A percentile compares a stretch with the other conserved stretches of the same genome.
Conservation (phyloP, 306 rosid genomes). For the Vigna reflexopilosa region DNA sequence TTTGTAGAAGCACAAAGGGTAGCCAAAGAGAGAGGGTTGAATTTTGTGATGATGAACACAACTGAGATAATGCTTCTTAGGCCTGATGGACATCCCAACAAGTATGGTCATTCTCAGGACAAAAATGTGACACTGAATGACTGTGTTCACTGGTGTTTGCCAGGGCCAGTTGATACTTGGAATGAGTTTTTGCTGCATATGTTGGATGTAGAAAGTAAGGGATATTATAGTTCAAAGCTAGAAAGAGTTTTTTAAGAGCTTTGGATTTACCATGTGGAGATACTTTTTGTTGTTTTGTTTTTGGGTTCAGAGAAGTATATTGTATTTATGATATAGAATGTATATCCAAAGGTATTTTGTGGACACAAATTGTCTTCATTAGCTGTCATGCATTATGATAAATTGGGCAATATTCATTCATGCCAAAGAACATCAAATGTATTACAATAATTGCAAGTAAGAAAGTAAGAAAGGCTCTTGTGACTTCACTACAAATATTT, state of each 20-base stretch:
- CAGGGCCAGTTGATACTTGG: slow-evolving; percentile 97
- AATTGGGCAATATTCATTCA: neutral
- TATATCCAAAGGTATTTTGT: slow-evolving; percentile 20
- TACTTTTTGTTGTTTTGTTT: neutral
- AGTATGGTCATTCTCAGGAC: slow-evolving; percentile 55
- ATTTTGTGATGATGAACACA: slow-evolving; percentile 63
- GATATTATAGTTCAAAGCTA: slow-evolving; percentile 28
- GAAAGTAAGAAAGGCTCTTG: neutral
- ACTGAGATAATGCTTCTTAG: slow-evolving; percentile 80
- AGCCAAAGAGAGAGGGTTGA: slow-evolving; percentile 56
- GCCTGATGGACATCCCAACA: slow-evolving; percentile 95
- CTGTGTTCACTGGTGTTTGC: slow-evolving; percentile 98
- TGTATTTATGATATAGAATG: slow-evolving; percentile 28
- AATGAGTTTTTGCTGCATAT: slow-evolving; percentile 75
- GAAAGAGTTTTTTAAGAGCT: slow-evolving; percentile 35
- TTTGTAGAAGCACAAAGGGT: slow-evolving; percentile 57
- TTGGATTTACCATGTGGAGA: slow-evolving; percentile 13
- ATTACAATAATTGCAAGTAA: neutral
- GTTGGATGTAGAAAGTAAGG: slow-evolving; percentile 51
- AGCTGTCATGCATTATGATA: slow-evolving; percentile 7
- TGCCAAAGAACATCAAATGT: neutral
- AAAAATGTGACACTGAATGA: slow-evolving; percentile 64
- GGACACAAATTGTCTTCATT: neutral
- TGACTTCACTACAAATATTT: neutral
- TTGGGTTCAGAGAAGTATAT: neutral